Base-by-base conservation (phyloP, 805 yeast genomes). In the Diddensiella caesifluorescens region DNA sequence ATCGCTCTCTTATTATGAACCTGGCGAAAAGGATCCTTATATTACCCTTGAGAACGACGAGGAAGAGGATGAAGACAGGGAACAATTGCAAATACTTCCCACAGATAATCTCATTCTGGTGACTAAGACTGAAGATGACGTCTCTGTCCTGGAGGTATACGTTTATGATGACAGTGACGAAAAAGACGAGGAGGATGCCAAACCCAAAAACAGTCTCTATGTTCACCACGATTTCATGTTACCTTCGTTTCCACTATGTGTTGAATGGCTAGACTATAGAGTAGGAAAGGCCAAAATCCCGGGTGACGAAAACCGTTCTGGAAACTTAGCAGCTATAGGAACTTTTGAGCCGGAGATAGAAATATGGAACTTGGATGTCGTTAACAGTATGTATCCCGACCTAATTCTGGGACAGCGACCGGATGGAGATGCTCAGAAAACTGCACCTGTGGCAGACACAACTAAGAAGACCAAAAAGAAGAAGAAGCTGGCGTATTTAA, bases 261-360 rank as follows among this genome's bases (percentile, higher is more conserved):
- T 89, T 25, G 98, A 92, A 64, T 90, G 97, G 97, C 62, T 92
- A 49, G 83, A 86, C 62, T 83, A 74, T 61, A 73, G 70, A 47
- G 90, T 94, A 23, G 66, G 67, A 10, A 45, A 49, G 12, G 48
- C 56, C 5, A 74, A 70, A 10, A 67, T 62, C 16, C 53, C 63
- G 10, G 67, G 68, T 26, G 68, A 67, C 31, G 65, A 64, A 18
- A 63, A 63, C 23, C 74, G 77, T 47, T 65, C 79, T 22, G 96
- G 95, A 7, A 92, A 88, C 64, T 88, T 86, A 64, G 97, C 95
- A 2, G 98, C 98, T 10, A 71, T 92, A 50, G 97, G 97, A 59
- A 85, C 97, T 2, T 90, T 92, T 61, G 97, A 90, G 54, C 98
- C 98, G 30, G 94, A 84, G 59, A 90, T 92, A 63, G 98, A 92